Evolutionary conservation across 2,329 filamentous ascomycete species (phyloP).

Genomic region (Xylariaceae sp.): DNA sequence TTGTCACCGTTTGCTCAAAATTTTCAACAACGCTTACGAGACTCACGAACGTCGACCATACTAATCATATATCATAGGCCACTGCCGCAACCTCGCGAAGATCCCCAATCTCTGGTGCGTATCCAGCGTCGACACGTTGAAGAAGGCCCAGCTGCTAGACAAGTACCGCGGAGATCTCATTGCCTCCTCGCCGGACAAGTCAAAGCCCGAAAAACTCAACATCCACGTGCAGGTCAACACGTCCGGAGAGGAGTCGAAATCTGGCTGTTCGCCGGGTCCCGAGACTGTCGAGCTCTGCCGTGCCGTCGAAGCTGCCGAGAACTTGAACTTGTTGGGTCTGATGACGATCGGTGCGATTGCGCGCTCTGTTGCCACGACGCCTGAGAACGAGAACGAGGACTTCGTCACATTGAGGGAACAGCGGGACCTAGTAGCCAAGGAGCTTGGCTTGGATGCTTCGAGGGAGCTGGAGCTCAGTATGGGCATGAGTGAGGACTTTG

Average conservation of each 20-base stretch:
- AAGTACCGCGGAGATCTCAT: constrained; percentile 62
- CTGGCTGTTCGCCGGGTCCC: constrained; percentile 65
- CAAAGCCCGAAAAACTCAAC: constrained; percentile 45
- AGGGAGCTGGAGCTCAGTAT: constrained; percentile 78
- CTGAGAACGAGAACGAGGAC: constrained; percentile 85
- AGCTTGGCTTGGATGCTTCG: constrained; percentile 47
- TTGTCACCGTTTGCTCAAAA: neutral
- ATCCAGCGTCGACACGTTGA: constrained; percentile 79
- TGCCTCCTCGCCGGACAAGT: constrained; percentile 19
- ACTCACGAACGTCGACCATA: neutral
- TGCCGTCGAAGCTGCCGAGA: constrained; percentile 58
- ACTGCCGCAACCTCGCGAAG: constrained; percentile 80
- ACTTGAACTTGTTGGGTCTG: constrained; percentile 69
- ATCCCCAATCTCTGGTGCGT: constrained; percentile 89
- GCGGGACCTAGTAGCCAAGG: constrained; percentile 62
- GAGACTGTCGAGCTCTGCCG: constrained; percentile 61
- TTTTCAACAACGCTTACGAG: too few species aligned
- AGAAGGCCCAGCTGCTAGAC: constrained; percentile 81
- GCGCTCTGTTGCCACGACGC: constrained; percentile 65
- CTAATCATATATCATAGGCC: constrained; percentile 51
- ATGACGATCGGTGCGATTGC: constrained; percentile 99
- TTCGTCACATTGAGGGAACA: constrained; percentile 66
- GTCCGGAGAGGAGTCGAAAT: constrained; percentile 79
- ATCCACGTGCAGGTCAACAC: constrained; percentile 96
- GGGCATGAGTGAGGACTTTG: constrained; percentile 98